Base-by-base conservation (phyloP, 2,329 filamentous ascomycete genomes). In the Monosporascus sp. region DNA sequence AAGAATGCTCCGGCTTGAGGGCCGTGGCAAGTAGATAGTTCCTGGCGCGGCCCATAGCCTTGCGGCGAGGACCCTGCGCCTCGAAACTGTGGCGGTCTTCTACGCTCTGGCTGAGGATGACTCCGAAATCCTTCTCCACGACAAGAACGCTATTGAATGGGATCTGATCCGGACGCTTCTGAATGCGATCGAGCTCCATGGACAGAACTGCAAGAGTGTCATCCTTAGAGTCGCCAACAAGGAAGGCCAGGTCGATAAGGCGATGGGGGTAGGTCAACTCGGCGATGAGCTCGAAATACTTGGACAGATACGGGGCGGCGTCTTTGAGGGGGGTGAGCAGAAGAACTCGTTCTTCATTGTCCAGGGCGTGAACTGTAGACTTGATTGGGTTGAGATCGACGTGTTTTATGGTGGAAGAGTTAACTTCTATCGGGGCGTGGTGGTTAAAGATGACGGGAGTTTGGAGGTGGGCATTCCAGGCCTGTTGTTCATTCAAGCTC, bases 401-500 rank as follows among this genome's bases (percentile, higher is more conserved):
- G 58, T 86, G 83, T 60, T 86, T 71, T 72, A 99, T 95, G 50
- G 85, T 85, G 51, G 82, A 83, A 55, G 86, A 84, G 70, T 96
- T 94, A 74, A 97, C 78, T 68, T 89, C 84, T 65, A 97, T 79
- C 37, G 94, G 87, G 58, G 88, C 85, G 72, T 97, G 94, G 72
- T 93, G 89, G 75, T 99, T 99, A 79, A 96, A 97, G 60, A 96
- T 83, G 62, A 99, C 91, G 48, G 94, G 94, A 3, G 94, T 97
- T 63, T 92, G 86, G 57, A 94, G 77, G 68, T 96, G 92, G 53
- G 84, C 85, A 61, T 89, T 87, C 94, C 94, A 99, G 59, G 90
- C 82, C 57, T 86, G 86, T 70, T 93, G 87, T 69, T 99, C 94
- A 69, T 97, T 97, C 52, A 87, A 76, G 42, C 88, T 84, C 90